These are phyloP conservation scores for Prosopis cineraria DNA, from an alignment of 306 rosid species.

Conservation along the genomic window DNA sequence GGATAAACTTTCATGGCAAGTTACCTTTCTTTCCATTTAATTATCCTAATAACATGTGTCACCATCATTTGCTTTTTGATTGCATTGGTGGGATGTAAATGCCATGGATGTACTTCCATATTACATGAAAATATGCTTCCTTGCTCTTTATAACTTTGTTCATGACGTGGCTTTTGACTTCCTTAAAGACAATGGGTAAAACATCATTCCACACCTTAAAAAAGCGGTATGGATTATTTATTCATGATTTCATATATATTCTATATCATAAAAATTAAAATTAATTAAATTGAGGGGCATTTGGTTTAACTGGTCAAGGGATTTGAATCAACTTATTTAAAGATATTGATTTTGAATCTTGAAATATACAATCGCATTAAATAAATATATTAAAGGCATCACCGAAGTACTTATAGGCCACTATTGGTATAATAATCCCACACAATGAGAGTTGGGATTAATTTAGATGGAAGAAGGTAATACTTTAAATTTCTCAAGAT, in stretches of 20 bases:
- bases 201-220: background rate
- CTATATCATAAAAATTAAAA: background rate
- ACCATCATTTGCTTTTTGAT: background rate
- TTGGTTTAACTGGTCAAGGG: too few species aligned
- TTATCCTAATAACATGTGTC: background rate
- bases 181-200: background rate
- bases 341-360: too few species aligned
- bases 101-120: constrained; percentile 26
- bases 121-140: constrained; percentile 29
- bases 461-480: too few species aligned
- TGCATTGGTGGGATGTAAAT: constrained; percentile 29
- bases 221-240: background rate
- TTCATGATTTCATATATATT: background rate
- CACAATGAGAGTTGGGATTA: too few species aligned
- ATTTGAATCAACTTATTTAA: too few species aligned
- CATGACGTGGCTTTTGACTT: constrained; percentile 24
- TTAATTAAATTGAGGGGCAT: too few species aligned
- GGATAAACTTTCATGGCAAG: too few species aligned
- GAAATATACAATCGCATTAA: too few species aligned
- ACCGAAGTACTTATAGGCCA: too few species aligned
- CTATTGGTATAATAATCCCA: too few species aligned
- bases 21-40: background rate
- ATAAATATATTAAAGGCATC: too few species aligned
- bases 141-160: constrained; percentile 8
- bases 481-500: too few species aligned